A percentile compares a stretch with the other conserved stretches of the same genome.
These are phyloP conservation scores for Hemisphaericaspora subhashii DNA, from an alignment of 1,139 yeast genomes.

Conservation along the genomic window DNA sequence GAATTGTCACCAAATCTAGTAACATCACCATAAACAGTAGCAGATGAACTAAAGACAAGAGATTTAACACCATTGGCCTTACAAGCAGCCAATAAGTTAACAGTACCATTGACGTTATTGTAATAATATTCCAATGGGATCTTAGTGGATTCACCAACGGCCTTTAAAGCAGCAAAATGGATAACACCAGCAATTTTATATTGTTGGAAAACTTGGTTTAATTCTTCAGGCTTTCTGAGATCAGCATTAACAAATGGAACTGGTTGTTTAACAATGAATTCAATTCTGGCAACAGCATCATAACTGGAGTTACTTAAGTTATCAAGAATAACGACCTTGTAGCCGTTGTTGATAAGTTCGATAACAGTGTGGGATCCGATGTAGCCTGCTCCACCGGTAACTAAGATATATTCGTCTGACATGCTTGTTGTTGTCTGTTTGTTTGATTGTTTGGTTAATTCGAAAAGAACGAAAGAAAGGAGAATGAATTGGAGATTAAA, in stretches of 20 bases:
- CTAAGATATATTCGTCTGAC: conserved; percentile 49
- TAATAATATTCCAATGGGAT: conserved; percentile 73
- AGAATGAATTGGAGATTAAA: too few relatives aligned
- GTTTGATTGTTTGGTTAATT: too few relatives aligned
- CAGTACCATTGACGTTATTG: conserved; percentile 68
- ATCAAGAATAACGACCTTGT: conserved; percentile 71
- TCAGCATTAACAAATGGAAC: conserved; percentile 65
- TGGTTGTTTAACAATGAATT: conserved; percentile 47
- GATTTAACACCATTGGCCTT: conserved; percentile 45
- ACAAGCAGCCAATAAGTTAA: conserved; percentile 58
- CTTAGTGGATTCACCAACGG: conserved; percentile 78
- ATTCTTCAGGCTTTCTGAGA: conserved; percentile 49
- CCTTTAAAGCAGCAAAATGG: conserved; percentile 86
- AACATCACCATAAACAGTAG: conserved; percentile 85
- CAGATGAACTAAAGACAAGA: conserved; percentile 77
- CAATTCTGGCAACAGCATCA: conserved; percentile 69
- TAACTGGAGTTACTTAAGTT: conserved; percentile 66
- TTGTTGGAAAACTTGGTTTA: conserved; percentile 48
- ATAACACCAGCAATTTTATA: conserved; percentile 62
- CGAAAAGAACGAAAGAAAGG: too few relatives aligned
- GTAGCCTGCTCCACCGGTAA: conserved; percentile 88
- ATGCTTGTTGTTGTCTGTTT: conserved; percentile 7
- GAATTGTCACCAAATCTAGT: conserved; percentile 72
- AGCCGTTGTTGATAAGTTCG: conserved; percentile 62
- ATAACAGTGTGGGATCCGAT: conserved; percentile 82